Base-by-base conservation (phyloP, 1,284 basidiomycete species). In the Sporisorium iseilematis-ciliati region DNA sequence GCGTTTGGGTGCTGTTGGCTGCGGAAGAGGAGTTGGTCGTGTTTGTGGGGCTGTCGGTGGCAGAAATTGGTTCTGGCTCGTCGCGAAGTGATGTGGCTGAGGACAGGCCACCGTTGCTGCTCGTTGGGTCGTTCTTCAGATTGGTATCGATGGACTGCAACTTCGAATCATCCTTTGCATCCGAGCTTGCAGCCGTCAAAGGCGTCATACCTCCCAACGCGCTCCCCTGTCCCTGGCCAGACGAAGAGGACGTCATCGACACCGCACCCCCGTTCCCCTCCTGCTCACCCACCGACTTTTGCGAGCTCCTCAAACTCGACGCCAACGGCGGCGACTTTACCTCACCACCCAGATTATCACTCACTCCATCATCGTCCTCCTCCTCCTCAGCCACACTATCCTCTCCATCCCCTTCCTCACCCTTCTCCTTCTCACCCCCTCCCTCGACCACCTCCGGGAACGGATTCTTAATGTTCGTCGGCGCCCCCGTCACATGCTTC, bases 401-500 rank as follows among this genome's bases (percentile, higher is more conserved):
- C 21, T 29, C 52, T 8, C 29, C 49, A 7, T 29, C 41, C 20
- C 46, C 59, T 41, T 61, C 56, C 14, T 41, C 53, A 2, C 55
- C 33, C 29, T 57, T 38, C 20, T 57, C 58, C 10, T 18, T 16
- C 2, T 18, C 58, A 16, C 35, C 4, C 4, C 49, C 65, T 5
- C 74, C 74, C 57, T 74, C 63, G 12, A 29, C 35, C 41, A 62
- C 61, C 21, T 61, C 61, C n/a, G 71, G 78, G 49, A 81, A 83
- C 14, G 80, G 75, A 42, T 79, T 75, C 52, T 78, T 68, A 41
- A 73, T 55, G n/a, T 61, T 69, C 11, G 75, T 79, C 43, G 77
- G 75, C 11, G 84, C 83, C 4, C 77, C 78, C 7, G 85, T 86
- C 12, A 86, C 84, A 50, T 80, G 80, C 69, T 85, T 85, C 52